Conservation (phyloP, 768 basidiomycete genomes). For the Boletus rufocinnamomeus region DNA sequence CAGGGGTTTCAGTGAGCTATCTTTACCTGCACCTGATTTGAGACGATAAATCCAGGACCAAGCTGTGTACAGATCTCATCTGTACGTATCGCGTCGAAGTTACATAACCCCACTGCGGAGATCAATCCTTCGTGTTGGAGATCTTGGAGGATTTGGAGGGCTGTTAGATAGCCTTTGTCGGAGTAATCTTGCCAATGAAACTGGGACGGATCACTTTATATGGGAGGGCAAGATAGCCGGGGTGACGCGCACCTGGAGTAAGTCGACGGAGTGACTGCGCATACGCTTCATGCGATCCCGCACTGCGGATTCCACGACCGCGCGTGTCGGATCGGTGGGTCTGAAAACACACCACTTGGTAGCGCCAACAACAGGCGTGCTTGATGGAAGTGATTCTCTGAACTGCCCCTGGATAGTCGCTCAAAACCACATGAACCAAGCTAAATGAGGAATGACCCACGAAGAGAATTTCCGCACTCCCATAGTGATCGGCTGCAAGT, state of each 20-base stretch:
- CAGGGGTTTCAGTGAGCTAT: neutral
- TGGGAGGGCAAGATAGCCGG: neutral
- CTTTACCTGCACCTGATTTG: constrained; percentile 81
- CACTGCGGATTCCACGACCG: constrained; percentile 61
- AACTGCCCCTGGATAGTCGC: constrained; percentile 63
- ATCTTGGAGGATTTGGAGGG: constrained; percentile 54
- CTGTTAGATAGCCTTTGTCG: constrained; percentile 49
- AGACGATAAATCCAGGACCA: constrained; percentile 69
- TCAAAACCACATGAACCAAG: constrained; percentile 1
- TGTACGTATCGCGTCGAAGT: constrained; percentile 74
- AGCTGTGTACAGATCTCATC: constrained; percentile 80
- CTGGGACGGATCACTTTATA: constrained; percentile 37
- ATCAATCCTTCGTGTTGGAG: constrained; percentile 63
- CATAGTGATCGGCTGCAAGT: constrained; percentile 79
- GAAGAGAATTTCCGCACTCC: constrained; percentile 78
- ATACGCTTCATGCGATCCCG: constrained; percentile 72
- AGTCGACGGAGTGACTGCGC: constrained; percentile 58
- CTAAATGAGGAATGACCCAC: constrained; percentile 42
- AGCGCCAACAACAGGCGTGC: constrained; percentile 58
- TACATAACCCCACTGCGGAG: constrained; percentile 71
- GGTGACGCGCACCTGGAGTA: constrained; percentile 60
- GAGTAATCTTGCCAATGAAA: constrained; percentile 80
- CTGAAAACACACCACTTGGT: constrained; percentile 90
- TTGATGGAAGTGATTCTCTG: constrained; percentile 44
- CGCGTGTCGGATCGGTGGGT: constrained; percentile 48